Evolutionary conservation across 129 eudicot genomes (phyloP).

Genomic region (Flaveria ramosissima): DNA sequence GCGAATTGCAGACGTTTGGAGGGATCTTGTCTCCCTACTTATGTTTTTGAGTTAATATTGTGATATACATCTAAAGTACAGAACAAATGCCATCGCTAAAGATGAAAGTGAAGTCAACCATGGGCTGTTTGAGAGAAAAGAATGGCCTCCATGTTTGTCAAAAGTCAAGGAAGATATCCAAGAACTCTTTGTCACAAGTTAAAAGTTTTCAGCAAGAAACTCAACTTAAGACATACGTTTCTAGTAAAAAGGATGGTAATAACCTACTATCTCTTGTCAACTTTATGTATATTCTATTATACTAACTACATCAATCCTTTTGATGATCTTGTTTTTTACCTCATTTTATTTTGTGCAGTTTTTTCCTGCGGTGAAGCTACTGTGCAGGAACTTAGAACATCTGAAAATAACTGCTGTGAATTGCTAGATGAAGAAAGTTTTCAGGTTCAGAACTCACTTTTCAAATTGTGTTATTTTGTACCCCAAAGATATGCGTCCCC

Average conservation of each 20-base stretch:
- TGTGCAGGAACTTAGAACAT: constrained; percentile 37
- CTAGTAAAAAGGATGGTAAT: constrained; percentile 57
- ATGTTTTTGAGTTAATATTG: constrained; percentile 45
- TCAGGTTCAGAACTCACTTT: constrained; percentile 14
- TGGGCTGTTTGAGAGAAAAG: constrained; percentile 64
- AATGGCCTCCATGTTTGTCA: constrained; percentile 70
- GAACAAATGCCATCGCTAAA: constrained; percentile 92
- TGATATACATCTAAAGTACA: constrained; percentile 29
- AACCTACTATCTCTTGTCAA: not conserved
- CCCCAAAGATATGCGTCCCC: not conserved
- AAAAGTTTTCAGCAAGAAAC: constrained; percentile 43
- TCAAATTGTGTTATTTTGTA: not conserved
- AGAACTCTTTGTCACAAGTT: constrained; percentile 51
- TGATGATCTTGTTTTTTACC: not conserved
- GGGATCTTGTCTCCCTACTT: constrained; percentile 39
- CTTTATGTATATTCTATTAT: not conserved
- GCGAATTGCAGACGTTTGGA: constrained; percentile 24
- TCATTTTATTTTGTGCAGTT: constrained; percentile 39
- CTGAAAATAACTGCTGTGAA: constrained; percentile 43
- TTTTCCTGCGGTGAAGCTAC: constrained; percentile 38
- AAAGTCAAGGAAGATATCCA: constrained; percentile 69
- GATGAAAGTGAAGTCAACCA: constrained; percentile 83
- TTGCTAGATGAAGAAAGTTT: constrained; percentile 42
- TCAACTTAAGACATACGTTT: constrained; percentile 34
- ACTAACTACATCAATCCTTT: too few species aligned